Evolutionary conservation across 73 alveolate genomes (phyloP).

Genomic region (Halteria grandinella): DNA sequence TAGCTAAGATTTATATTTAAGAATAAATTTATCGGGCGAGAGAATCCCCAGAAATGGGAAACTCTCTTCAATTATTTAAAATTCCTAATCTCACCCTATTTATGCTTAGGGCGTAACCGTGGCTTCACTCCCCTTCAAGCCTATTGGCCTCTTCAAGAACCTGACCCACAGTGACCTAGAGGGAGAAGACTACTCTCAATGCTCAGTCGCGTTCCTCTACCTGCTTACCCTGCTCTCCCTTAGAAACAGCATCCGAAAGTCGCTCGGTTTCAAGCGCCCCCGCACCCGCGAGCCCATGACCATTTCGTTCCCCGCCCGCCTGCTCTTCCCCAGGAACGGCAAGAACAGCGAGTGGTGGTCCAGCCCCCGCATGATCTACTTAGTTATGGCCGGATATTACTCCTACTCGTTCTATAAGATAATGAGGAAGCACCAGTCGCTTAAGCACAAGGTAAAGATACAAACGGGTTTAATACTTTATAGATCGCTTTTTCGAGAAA

Average conservation of each 20-base stretch:
- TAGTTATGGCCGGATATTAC: constrained; percentile 44
- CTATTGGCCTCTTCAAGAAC: constrained; percentile 25
- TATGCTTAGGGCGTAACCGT: constrained; percentile 31
- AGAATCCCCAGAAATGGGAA: no score
- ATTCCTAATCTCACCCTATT: neutral
- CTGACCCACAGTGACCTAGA: constrained; percentile 21
- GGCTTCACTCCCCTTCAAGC: constrained; percentile 28
- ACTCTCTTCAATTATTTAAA: no score
- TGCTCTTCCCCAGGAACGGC: neutral
- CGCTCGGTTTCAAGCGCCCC: constrained; percentile 37
- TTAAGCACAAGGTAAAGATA: constrained; percentile 36
- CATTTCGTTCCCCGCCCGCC: constrained; percentile 12
- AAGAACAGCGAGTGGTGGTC: constrained; percentile 12
- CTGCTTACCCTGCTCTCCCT: constrained; percentile 3
- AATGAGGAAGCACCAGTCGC: constrained; percentile 33
- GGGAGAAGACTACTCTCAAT: constrained; percentile 23
- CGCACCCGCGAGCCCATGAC: constrained; percentile 44
- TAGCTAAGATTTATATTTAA: no score
- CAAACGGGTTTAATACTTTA: neutral
- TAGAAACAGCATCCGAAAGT: constrained; percentile 43
- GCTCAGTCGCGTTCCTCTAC: constrained; percentile 43
- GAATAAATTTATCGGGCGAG: no score
- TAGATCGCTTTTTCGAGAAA: constrained; percentile 35
- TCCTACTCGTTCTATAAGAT: constrained; percentile 24
- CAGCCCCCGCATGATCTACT: constrained; percentile 35